These are phyloP conservation scores for Artemisia argyi DNA, from an alignment of 129 eudicot genomes.

Conservation along the genomic window DNA sequence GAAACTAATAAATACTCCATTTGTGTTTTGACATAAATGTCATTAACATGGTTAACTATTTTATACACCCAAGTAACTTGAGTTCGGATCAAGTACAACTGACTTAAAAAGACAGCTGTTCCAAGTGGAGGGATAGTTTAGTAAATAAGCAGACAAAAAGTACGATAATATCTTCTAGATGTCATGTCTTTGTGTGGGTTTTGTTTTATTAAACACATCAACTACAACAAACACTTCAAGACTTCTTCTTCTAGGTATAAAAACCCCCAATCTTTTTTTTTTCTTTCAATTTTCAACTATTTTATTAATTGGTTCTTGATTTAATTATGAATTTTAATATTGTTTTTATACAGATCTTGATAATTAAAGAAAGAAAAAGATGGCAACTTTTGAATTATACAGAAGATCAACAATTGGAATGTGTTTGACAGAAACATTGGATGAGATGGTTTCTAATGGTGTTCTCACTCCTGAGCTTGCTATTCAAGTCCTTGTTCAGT, in stretches of 20 bases:
- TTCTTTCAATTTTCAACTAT: neutral
- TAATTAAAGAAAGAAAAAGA: slow-evolving; percentile 26
- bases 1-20: too few relatives aligned
- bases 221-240: slow-evolving; percentile 39
- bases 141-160: too few relatives aligned
- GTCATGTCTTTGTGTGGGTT: too few relatives aligned
- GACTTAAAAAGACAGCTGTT: too few relatives aligned
- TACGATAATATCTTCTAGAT: too few relatives aligned
- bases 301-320: too few relatives aligned
- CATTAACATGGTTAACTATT: too few relatives aligned
- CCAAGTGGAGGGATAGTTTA: too few relatives aligned
- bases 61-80: too few relatives aligned
- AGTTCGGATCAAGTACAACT: too few relatives aligned
- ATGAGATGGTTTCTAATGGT: slow-evolving; percentile 83
- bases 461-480: slow-evolving; percentile 84
- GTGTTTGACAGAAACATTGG: slow-evolving; percentile 94
- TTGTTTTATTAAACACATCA: slow-evolving; percentile 11
- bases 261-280: slow-evolving; percentile 42
- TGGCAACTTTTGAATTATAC: slow-evolving; percentile 91
- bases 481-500: slow-evolving; percentile 92
- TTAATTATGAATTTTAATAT: too few relatives aligned
- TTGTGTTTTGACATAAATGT: too few relatives aligned
- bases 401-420: slow-evolving; percentile 90
- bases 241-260: slow-evolving; percentile 39
- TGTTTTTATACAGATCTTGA: slow-evolving; percentile 33